phyloP scores from a whole-genome alignment of 2,329 filamentous ascomycete genomes.

The Dothideomycetidae sp. region DNA sequence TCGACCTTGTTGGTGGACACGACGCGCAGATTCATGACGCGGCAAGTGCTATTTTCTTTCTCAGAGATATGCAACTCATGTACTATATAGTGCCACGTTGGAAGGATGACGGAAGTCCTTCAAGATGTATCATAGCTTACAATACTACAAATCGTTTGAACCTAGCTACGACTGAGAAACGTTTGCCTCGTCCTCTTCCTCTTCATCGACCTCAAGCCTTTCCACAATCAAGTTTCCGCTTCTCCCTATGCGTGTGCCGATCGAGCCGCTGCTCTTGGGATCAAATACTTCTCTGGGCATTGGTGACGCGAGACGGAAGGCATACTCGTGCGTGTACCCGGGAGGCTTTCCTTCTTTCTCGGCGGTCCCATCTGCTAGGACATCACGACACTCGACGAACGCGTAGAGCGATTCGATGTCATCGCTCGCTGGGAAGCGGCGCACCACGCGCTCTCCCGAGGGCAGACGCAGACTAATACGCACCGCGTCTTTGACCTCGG shows the following conservation, averaged over 20 bases:
- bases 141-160: too few relatives aligned
- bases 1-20: too few relatives aligned
- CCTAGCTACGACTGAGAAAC: too few relatives aligned
- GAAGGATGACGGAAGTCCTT: too few relatives aligned
- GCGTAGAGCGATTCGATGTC: conserved; percentile 83
- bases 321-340: conserved; percentile 65
- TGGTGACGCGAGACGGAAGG: conserved; percentile 71
- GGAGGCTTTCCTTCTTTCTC: conserved; percentile 37
- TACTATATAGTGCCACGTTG: too few relatives aligned
- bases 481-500: conserved; percentile 52
- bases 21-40: too few relatives aligned
- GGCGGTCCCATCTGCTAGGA: conserved; percentile 35
- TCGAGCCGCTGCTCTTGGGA: conserved; percentile 48
- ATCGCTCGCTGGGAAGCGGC: conserved; percentile 56
- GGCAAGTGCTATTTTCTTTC: too few relatives aligned
- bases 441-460: conserved; percentile 59
- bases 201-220: conserved; percentile 41
- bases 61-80: too few relatives aligned
- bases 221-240: conserved; percentile 88
- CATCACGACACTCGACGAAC: conserved; percentile 81
- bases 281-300: conserved; percentile 75
- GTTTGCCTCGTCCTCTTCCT: conserved; percentile 35
- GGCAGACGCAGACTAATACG: conserved; percentile 50
- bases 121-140: too few relatives aligned
- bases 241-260: conserved; percentile 61